Conservation (phyloP, 495 filamentous ascomycete species). For the Daldinia decipiens region DNA sequence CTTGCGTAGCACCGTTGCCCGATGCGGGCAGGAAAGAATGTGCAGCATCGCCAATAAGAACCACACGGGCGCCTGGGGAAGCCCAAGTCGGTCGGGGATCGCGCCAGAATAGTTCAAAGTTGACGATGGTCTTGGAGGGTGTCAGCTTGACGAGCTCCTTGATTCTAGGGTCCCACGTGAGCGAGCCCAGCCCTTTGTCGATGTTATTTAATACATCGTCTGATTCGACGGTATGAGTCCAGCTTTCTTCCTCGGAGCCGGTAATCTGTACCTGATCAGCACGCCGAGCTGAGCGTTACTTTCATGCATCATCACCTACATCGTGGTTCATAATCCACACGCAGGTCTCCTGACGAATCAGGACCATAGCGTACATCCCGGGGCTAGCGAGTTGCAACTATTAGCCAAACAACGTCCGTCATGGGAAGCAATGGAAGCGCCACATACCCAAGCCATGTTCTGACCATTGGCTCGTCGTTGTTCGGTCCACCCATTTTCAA, state of each 20-base stretch:
- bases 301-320: constrained; percentile 42
- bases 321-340: constrained; percentile 69
- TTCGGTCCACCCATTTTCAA: constrained; percentile 56
- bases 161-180: constrained; percentile 64
- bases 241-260: constrained; percentile 60
- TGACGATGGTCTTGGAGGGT: constrained; percentile 65
- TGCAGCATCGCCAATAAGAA: constrained; percentile 72
- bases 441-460: constrained; percentile 56
- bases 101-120: constrained; percentile 75
- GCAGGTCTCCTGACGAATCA: constrained; percentile 61
- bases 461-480: constrained; percentile 52
- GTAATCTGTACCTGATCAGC: constrained; percentile 51
- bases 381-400: constrained; percentile 46
- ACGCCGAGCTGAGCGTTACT: not conserved
- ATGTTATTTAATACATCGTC: constrained; percentile 65
- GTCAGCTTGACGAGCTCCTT: constrained; percentile 67
- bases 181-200: constrained; percentile 56
- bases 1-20: constrained; percentile 74
- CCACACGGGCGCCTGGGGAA: constrained; percentile 66
- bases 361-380: constrained; percentile 60
- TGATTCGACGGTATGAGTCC: constrained; percentile 62
- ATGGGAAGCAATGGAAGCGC: constrained; percentile 7
- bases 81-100: constrained; percentile 72
- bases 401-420: constrained; percentile 17
- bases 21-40: constrained; percentile 76